Evolutionary conservation across 116 monocot genomes (phyloP).

Genomic region (Thalassia testudinum): DNA sequence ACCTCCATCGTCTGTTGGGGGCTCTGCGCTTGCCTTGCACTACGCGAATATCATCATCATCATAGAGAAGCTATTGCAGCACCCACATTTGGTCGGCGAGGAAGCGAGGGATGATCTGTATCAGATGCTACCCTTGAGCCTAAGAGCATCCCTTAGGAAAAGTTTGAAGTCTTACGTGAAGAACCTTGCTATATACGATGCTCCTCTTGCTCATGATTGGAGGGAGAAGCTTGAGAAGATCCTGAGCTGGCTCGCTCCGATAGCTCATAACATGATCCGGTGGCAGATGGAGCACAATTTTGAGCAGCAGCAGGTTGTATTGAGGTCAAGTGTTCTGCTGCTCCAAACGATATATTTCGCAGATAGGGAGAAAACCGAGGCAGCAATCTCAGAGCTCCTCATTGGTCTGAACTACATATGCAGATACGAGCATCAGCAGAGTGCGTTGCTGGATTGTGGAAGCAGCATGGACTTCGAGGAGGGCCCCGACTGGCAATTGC

Average conservation of each 20-base stretch:
- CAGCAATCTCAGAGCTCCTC: constrained; percentile 68
- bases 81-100: constrained; percentile 77
- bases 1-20: constrained; percentile 59
- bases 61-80: constrained; percentile 75
- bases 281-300: constrained; percentile 89
- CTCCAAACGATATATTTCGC: constrained; percentile 82
- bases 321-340: constrained; percentile 41
- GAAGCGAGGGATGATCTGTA: constrained; percentile 85
- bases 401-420: constrained; percentile 89
- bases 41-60: constrained; percentile 80
- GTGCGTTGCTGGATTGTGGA: constrained; percentile 62
- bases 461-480: constrained; percentile 82
- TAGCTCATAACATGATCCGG: constrained; percentile 85
- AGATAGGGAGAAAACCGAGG: constrained; percentile 71
- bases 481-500: constrained; percentile 54
- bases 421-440: constrained; percentile 89
- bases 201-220: constrained; percentile 79
- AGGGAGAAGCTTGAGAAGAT: constrained; percentile 47
- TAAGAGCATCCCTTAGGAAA: constrained; percentile 37
- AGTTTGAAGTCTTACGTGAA: constrained; percentile 55
- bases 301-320: constrained; percentile 73
- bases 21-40: constrained; percentile 67
- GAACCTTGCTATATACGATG: constrained; percentile 76
- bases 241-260: constrained; percentile 74
- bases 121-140: constrained; percentile 71